phyloP scores from a whole-genome alignment of 2,329 filamentous ascomycete species.

The Colletotrichum chlorophyti region DNA sequence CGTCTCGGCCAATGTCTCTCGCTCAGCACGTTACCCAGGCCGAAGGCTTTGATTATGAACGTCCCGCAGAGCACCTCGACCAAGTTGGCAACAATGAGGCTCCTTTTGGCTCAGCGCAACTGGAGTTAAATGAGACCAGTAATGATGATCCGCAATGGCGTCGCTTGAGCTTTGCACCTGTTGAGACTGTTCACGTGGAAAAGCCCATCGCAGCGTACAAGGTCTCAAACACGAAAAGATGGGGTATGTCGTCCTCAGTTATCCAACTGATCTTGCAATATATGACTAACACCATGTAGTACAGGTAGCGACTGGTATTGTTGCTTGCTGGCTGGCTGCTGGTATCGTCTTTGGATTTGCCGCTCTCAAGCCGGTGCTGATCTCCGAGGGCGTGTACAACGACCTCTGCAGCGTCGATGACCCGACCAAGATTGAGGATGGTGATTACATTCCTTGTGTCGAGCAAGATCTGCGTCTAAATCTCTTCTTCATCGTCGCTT shows the following conservation, averaged over 20 bases:
- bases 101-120: conserved; percentile 36
- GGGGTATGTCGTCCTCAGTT: conserved; percentile 28
- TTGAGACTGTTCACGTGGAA: conserved; percentile 33
- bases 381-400: conserved; percentile 74
- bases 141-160: conserved; percentile 30
- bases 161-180: conserved; percentile 36
- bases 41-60: conserved; percentile 49
- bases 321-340: conserved; percentile 77
- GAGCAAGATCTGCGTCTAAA: conserved; percentile 69
- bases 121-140: conserved; percentile 5
- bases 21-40: conserved; percentile 49
- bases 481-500: conserved; percentile 90
- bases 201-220: conserved; percentile 40
- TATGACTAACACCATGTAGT: conserved; percentile 47
- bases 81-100: conserved; percentile 31
- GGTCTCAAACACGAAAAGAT: conserved; percentile 36
- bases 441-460: conserved; percentile 45
- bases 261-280: background rate
- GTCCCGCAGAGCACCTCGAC: conserved; percentile 32
- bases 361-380: conserved; percentile 83
- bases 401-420: conserved; percentile 58
- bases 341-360: conserved; percentile 87
- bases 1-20: conserved; percentile 44
- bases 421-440: conserved; percentile 24
- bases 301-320: conserved; percentile 72